A percentile compares a stretch with the other conserved stretches of the same genome.
Conservation (phyloP, 2,329 filamentous ascomycete species). For the Fusarium tuaranense region DNA sequence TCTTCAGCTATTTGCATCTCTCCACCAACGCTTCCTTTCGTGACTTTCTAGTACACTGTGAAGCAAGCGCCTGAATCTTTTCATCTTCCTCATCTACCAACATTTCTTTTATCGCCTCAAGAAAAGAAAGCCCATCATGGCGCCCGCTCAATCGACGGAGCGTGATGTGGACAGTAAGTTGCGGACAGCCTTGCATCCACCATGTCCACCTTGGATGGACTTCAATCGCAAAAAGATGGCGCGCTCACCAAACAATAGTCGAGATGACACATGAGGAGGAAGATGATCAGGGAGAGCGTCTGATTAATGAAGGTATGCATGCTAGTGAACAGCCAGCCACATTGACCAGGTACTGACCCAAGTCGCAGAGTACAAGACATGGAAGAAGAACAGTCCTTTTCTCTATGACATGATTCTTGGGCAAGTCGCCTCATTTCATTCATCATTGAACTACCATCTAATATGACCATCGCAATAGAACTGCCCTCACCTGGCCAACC, state of each 20-base stretch:
- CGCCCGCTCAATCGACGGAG: slow-evolving; percentile 51
- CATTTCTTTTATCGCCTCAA: neutral
- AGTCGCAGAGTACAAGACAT: slow-evolving; percentile 92
- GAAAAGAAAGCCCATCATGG: slow-evolving; percentile 43
- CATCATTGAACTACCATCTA: slow-evolving; percentile 4
- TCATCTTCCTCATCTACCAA: neutral
- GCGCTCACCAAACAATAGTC: slow-evolving; percentile 42
- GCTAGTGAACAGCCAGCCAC: neutral
- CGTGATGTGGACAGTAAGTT: slow-evolving; percentile 53
- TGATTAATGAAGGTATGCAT: slow-evolving; percentile 87
- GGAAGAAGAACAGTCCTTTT: slow-evolving; percentile 99
- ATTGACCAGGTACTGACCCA: slow-evolving; percentile 26
- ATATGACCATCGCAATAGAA: slow-evolving; percentile 58
- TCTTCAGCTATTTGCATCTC: slow-evolving; percentile 33
- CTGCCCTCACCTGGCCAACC: slow-evolving; percentile 96
- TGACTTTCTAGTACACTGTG: neutral
- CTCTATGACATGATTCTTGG: slow-evolving; percentile 98
- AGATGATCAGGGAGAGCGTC: slow-evolving; percentile 80
- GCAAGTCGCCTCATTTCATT: slow-evolving; percentile 52
- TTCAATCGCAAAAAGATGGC: neutral
- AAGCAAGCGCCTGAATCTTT: neutral
- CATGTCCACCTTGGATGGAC: neutral
- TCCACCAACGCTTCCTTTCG: slow-evolving; percentile 16
- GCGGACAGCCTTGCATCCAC: slow-evolving; percentile 15
- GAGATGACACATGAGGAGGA: slow-evolving; percentile 72